Evolutionary conservation across 495 filamentous ascomycete species (phyloP), one percentile per base, ranked within the genome.

Genomic region (Podospora pseudopauciseta): DNA sequence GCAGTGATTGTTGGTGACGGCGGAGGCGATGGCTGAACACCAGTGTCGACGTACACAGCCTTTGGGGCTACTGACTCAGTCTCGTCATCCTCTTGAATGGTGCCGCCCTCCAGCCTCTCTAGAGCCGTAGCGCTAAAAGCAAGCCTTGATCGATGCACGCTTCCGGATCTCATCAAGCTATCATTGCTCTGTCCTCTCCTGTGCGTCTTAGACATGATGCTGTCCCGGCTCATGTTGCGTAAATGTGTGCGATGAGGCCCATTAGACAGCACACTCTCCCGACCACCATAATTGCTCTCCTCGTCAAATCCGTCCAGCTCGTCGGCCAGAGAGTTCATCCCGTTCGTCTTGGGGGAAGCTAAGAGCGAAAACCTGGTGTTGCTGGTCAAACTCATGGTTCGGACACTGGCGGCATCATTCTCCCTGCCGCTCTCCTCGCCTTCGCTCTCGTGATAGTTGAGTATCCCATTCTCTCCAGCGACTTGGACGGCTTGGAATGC

Each of bases 241-340:
- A 73, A 73, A 68, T 81, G 80, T 18, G 32, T 39, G 32, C 23
- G 27, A 4, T 76, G 76, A 2, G 70, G 71, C 39, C 72, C 64
- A 23, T 72, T 75, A 7, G 83, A 85, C 26, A 85, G 67, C 11
- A 83, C 80, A 65, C 84, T 87, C 59, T 88, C 85, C 23, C 83
- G 83, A 7, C 81, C 82, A 64, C 87, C 85, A 34, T 82, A 78
- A 63, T 85, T 82, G 58, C 80, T 85, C 65, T 84, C 79, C 34
- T 86, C 84, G 44, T 92, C 90, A 26, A 90, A 89, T 63, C 91
- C 91, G 60, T 91, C 91, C 67, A 99, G 83, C 82, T 99, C 95
- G 71, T 97, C 92, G 9, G 95, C 95, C 55, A 99, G 80, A 71
- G 89, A 95, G 53, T 93, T 72, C 9, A 91, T 91, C 63, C 88